Evolutionary conservation across 192 early-diverging fungal genomes (phyloP), one percentile per base, ranked within the genome.

Genomic region (Thamnidium elegans): DNA sequence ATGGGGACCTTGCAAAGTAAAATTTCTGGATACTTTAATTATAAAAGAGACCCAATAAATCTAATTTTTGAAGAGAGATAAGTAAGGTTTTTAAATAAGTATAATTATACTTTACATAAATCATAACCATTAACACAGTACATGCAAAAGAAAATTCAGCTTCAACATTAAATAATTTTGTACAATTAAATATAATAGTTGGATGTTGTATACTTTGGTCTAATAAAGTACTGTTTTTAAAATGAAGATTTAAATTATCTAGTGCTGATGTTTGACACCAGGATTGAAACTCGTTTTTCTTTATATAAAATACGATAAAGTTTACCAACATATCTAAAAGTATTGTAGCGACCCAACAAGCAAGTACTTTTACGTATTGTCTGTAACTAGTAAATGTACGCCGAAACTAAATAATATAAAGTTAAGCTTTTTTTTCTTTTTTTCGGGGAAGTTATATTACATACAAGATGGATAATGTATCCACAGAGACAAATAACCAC

Each of bases 41-140:
- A 56, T 56, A 56, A 56, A 56, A 19, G n/a, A 36, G 3, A 32
- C 54, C 54, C 54, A 55, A 55, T 34, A 55, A 17, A 32, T n/a
- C 54, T 55, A 55, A 7, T n/a, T 26, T 2, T 2, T 17, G 15
- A 15, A 36, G 7, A 17, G 14, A 15, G 26, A 34, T 23, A 7
- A 39, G 36, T 39, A 39, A 36, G n/a, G n/a, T 36, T 3, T 36
- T 39, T 39, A 39, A 39, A 39, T 3, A 39, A 39, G 9, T 9
- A 39, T 48, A 15, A 17, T 17, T 48, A 19, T 19, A 36, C 31
- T 15, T 55, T 55, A 55, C 54, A 55, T 55, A 55, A 7, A 55
- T 30, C 31, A 55, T 36, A 1, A 7, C 17, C 4, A 55, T 34
- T 15, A 56, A 8, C 17, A 56, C 55, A 32, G 34, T 56, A 5